These are phyloP conservation scores for Cladosporium colombiae DNA, from an alignment of 2,329 filamentous ascomycete genomes.

Conservation along the genomic window DNA sequence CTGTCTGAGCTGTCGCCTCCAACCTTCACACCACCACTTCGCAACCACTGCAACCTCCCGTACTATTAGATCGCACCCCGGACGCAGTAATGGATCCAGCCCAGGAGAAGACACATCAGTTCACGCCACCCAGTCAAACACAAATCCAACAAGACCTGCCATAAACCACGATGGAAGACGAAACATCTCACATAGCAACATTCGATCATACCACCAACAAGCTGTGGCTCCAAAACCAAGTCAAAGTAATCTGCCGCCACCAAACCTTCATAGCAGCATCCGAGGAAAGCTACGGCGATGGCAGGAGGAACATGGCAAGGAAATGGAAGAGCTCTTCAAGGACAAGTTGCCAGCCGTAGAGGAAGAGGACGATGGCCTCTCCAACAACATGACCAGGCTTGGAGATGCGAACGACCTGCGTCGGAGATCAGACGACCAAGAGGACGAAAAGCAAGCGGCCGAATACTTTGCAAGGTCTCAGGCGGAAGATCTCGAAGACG, in stretches of 20 bases:
- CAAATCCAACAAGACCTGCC: not conserved
- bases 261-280: slow-evolving; percentile 31
- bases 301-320: slow-evolving; percentile 44
- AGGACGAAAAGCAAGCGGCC: slow-evolving; percentile 29
- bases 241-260: not conserved
- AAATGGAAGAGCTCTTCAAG: slow-evolving; percentile 17
- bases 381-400: slow-evolving; percentile 35
- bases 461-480: slow-evolving; percentile 24
- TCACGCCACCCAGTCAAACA: not conserved
- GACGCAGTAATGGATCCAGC: not conserved
- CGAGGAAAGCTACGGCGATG: slow-evolving; percentile 43
- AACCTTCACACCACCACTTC: slow-evolving; percentile 13
- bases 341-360: slow-evolving; percentile 26
- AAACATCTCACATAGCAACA: not conserved
- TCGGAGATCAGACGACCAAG: slow-evolving; percentile 27
- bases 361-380: slow-evolving; percentile 28
- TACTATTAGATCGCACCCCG: not conserved
- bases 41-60: not conserved
- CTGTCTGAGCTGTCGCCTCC: slow-evolving; percentile 29
- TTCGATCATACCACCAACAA: slow-evolving; percentile 10
- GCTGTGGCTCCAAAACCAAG: not conserved
- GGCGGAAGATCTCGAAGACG: slow-evolving; percentile 35
- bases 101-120: not conserved
- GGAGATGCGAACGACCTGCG: slow-evolving; percentile 31
- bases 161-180: not conserved